Base-by-base conservation (phyloP, 2,329 filamentous ascomycete species). In the Venturia pyrina region DNA sequence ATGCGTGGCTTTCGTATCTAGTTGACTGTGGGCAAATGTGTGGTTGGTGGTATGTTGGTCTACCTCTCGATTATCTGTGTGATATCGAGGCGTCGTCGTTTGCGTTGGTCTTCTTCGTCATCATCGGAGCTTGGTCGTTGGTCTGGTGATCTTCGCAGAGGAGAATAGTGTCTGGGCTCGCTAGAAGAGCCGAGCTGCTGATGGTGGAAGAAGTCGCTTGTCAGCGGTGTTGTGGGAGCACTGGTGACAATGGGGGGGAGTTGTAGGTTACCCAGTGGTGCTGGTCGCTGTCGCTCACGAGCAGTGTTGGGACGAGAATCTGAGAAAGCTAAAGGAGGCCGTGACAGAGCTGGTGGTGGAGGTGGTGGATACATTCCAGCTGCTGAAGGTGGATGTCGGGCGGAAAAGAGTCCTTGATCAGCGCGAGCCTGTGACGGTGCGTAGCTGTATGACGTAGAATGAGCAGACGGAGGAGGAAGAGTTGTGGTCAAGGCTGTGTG, bases 71-170 rank as follows among this genome's bases (percentile, higher is more conserved):
- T 62, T 8, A 66, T 66, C 21, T 69, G 68, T 34, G 28, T 59
- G 40, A 69, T 69, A 44, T 69, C 68, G 19, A 69, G 50, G 11
- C 67, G 50, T 40, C 67, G 48, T 43, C 68, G 62, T 44, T 69
- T 69, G 62, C 65, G 61, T 13, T 50, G 48, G 19, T 69, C 68
- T 40, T 64, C 41, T 41, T 67, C 48, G 5, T 67, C 64, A 7
- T 65, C 66, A 15, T 32, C 37, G 10, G 37, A 21, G 24, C 28
- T 41, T 28, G 41, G 44, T n/a, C 66, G 46, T 8, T 59, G 15
- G 13, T 37, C 44, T 46, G 43, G 46, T n/a, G 62, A 56, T 15
- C 44, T 24, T 15, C 48, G 62, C 2, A 24, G 32, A 11, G 40
- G 44, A 56, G 21, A 48, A 10, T 62, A 11, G 7, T 19, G 60